A percentile compares a stretch with the other conserved stretches of the same genome.
phyloP scores from a whole-genome alignment of 352 stramenopile genomes.

The Ophiocytium majus region DNA sequence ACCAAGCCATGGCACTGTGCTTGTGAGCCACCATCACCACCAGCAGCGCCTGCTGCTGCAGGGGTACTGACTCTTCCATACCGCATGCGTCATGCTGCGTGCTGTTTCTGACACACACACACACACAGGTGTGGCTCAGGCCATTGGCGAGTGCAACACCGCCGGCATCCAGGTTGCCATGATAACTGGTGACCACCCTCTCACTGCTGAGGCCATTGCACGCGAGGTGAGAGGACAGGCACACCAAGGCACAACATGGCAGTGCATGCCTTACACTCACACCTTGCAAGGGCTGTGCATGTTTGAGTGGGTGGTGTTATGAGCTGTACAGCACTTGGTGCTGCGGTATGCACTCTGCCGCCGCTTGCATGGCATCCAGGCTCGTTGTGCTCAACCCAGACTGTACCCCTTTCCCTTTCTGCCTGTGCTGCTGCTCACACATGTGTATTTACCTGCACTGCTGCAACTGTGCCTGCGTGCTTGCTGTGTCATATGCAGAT shows the following conservation, averaged over 20 bases:
- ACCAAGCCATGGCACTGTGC: too few species aligned
- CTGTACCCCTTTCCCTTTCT: neutral
- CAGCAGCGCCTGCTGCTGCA: neutral
- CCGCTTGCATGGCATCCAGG: neutral
- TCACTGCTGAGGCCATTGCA: slow-evolving; percentile 87
- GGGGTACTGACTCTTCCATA: neutral
- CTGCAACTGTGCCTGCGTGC: neutral
- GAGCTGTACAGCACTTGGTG: neutral
- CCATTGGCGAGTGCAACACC: slow-evolving; percentile 83
- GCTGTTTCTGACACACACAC: neutral
- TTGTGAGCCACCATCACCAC: too few species aligned
- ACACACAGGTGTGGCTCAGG: slow-evolving; percentile 68
- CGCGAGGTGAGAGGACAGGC: slow-evolving; percentile 68
- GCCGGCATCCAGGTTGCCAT: slow-evolving; percentile 90
- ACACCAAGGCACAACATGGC: neutral
- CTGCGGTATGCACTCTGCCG: neutral
- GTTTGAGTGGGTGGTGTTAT: neutral
- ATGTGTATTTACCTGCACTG: neutral
- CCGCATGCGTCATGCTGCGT: neutral
- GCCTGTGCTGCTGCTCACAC: neutral
- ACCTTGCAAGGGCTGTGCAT: too few species aligned
- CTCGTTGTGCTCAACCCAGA: neutral
- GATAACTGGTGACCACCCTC: slow-evolving; percentile 86
- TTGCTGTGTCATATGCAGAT: slow-evolving; percentile 9
- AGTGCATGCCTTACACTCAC: neutral